A percentile compares a stretch with the other conserved stretches of the same genome.
phyloP scores from a whole-genome alignment of 805 yeast species.

The Candida chauliodis region DNA sequence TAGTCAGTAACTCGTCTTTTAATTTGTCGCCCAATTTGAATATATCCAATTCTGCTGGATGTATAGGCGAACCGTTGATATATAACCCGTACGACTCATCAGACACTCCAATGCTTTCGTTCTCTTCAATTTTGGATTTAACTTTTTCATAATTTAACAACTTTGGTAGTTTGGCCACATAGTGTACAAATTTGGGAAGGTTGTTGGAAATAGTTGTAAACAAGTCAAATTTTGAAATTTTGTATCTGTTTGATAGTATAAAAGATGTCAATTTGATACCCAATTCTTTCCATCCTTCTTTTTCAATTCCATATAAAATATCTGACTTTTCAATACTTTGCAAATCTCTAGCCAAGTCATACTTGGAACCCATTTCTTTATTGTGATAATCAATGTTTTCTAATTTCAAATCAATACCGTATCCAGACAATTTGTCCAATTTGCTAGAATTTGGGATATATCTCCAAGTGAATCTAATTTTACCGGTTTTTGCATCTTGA shows the following conservation, averaged over 20 bases:
- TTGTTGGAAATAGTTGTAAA: slow-evolving; percentile 42
- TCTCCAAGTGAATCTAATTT: slow-evolving; percentile 73
- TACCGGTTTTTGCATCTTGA: slow-evolving; percentile 58
- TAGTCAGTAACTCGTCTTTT: slow-evolving; percentile 19
- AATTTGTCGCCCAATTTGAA: slow-evolving; percentile 41
- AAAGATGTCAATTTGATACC: slow-evolving; percentile 42
- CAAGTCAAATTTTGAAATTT: slow-evolving; percentile 24
- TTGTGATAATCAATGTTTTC: slow-evolving; percentile 69
- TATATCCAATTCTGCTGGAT: slow-evolving; percentile 42
- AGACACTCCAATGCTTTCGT: slow-evolving; percentile 36
- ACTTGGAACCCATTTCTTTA: slow-evolving; percentile 38
- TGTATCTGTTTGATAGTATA: slow-evolving; percentile 20
- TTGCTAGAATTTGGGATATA: slow-evolving; percentile 43
- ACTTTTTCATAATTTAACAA: slow-evolving; percentile 18
- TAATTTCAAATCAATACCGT: slow-evolving; percentile 61
- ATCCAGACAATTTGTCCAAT: slow-evolving; percentile 48
- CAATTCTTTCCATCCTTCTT: slow-evolving; percentile 30
- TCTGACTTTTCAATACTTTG: slow-evolving; percentile 11
- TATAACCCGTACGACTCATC: slow-evolving; percentile 49
- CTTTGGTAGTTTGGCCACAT: slow-evolving; percentile 19
- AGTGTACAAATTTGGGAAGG: slow-evolving; percentile 52
- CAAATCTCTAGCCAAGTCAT: slow-evolving; percentile 15
- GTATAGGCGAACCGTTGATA: slow-evolving; percentile 64
- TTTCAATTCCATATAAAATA: slow-evolving; percentile 25
- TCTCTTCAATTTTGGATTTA: slow-evolving; percentile 20